phyloP scores from a whole-genome alignment of 2,329 filamentous ascomycete species.

The Aspergillus ochraceoroseus region DNA sequence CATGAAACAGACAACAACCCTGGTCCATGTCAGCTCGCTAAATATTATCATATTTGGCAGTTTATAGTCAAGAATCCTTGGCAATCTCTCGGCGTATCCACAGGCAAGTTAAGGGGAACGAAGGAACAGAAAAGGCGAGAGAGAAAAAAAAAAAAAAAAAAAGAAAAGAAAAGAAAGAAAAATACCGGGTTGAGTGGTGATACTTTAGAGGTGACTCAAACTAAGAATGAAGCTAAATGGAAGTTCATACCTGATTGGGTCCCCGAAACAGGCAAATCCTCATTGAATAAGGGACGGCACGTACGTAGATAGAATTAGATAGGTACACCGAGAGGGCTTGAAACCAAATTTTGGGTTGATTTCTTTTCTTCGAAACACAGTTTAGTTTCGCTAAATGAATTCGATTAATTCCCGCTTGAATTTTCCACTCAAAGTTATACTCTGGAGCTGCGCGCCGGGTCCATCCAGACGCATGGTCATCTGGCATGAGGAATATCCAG shows the following conservation, averaged over 20 bases:
- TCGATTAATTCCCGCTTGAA: too few relatives aligned
- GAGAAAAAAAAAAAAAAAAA: constrained; percentile 4
- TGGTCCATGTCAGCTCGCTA: constrained; percentile 10
- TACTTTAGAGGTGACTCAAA: too few relatives aligned
- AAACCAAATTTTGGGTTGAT: too few relatives aligned
- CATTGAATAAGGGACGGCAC: too few relatives aligned
- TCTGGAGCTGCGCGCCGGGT: background rate
- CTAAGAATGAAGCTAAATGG: constrained; percentile 1
- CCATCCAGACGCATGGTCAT: background rate
- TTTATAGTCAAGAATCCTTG: constrained; percentile 8
- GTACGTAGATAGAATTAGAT: too few relatives aligned
- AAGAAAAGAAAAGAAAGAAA: too few relatives aligned
- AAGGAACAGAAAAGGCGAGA: background rate
- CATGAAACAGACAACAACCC: constrained; percentile 8
- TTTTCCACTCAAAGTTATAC: too few relatives aligned
- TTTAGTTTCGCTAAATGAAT: too few relatives aligned
- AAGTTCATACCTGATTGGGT: too few relatives aligned
- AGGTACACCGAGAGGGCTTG: too few relatives aligned
- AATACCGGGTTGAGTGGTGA: constrained; percentile 2
- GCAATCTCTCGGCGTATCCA: background rate
- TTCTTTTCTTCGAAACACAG: too few relatives aligned
- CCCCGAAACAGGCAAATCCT: constrained; percentile 8
- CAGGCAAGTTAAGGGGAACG: constrained; percentile 8
- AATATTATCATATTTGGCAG: constrained; percentile 12
- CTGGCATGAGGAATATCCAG: background rate